Evolutionary conservation across 2,329 filamentous ascomycete genomes (phyloP).

Genomic region (Aspergillus novofumigatus): DNA sequence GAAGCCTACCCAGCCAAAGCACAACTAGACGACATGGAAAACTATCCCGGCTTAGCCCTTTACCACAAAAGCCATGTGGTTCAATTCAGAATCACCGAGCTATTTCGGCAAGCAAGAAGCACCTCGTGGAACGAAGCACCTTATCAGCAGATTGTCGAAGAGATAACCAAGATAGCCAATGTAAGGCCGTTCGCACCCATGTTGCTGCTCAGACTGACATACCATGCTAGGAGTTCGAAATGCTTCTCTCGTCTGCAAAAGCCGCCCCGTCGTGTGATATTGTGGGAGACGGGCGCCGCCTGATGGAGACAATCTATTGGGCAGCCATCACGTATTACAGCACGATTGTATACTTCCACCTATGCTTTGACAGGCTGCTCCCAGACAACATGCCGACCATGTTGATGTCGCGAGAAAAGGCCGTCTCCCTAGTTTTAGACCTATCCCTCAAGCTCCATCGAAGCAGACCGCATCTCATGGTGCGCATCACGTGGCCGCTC

Average conservation of each 20-base stretch:
- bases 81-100: constrained; percentile 23
- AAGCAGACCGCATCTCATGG: constrained; percentile 19
- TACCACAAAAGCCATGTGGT: constrained; percentile 24
- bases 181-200: constrained; percentile 7
- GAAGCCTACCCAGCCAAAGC: constrained; percentile 20
- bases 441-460: constrained; percentile 20
- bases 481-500: constrained; percentile 23
- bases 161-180: constrained; percentile 17
- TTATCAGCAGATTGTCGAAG: constrained; percentile 15
- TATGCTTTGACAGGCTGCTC: constrained; percentile 14
- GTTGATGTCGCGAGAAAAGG: constrained; percentile 13
- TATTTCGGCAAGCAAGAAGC: constrained; percentile 9
- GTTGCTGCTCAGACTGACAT: too few species aligned
- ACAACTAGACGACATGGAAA: constrained; percentile 25
- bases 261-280: constrained; percentile 16
- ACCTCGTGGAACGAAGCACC: constrained; percentile 4
- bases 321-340: constrained; percentile 21
- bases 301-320: constrained; percentile 24
- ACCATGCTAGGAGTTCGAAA: constrained; percentile 19
- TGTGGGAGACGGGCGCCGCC: constrained; percentile 14
- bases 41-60: constrained; percentile 18
- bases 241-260: constrained; percentile 16
- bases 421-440: constrained; percentile 20
- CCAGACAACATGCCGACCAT: constrained; percentile 4
- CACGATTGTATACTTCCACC: constrained; percentile 21